Conservation (phyloP, 208 protist genomes). For the Acanthamoeba castellanii region DNA sequence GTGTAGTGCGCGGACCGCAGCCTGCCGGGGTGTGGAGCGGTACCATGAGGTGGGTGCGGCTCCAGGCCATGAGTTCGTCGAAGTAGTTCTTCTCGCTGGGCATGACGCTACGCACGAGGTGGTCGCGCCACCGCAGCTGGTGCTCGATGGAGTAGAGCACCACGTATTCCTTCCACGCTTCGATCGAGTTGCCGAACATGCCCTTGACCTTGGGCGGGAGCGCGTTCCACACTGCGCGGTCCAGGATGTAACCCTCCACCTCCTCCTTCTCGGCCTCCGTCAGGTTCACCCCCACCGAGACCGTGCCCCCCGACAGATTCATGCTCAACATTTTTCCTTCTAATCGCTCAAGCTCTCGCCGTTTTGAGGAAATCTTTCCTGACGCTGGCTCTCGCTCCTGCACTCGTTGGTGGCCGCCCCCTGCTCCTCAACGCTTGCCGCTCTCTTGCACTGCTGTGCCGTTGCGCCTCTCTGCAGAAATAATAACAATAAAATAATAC, state of each 20-base stretch:
- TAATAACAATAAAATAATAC: too few species aligned
- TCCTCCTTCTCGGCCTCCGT: slow-evolving; percentile 58
- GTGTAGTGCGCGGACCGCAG: too few species aligned
- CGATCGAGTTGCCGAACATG: slow-evolving; percentile 31
- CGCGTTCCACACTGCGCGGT: not conserved
- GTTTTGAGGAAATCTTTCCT: too few species aligned
- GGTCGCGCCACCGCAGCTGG: slow-evolving; percentile 86
- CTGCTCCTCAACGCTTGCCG: too few species aligned
- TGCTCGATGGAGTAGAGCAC: slow-evolving; percentile 75
- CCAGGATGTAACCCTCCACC: slow-evolving; percentile 6
- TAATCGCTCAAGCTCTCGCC: not conserved
- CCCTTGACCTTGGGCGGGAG: slow-evolving; percentile 29
- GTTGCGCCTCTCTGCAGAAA: too few species aligned
- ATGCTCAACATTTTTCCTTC: not conserved
- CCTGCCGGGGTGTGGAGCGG: too few species aligned
- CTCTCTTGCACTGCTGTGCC: too few species aligned
- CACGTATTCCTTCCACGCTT: slow-evolving; percentile 46
- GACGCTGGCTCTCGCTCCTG: too few species aligned
- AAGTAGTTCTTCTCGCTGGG: slow-evolving; percentile 88
- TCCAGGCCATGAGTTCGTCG: slow-evolving; percentile 84
- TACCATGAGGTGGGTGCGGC: slow-evolving; percentile 83
- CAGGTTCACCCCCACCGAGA: not conserved
- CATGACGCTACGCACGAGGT: slow-evolving; percentile 80
- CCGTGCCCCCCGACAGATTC: not conserved
- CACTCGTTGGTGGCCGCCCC: too few species aligned